Evolutionary conservation across 129 eudicot species (phyloP).

Genomic region (Rutidosis leptorrhynchoides): DNA sequence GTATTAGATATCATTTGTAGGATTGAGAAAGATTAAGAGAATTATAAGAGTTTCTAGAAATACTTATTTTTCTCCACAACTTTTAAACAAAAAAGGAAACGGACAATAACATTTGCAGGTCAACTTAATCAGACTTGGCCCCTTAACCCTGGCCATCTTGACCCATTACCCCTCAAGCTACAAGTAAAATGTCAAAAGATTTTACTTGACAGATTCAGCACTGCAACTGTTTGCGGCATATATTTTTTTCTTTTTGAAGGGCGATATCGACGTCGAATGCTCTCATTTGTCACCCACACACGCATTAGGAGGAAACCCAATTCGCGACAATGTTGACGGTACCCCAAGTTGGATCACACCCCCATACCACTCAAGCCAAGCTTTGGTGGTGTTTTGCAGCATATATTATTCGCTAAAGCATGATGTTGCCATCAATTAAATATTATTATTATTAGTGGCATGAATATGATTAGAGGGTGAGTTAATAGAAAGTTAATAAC

Average conservation of each 20-base stretch:
- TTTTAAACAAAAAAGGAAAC: neutral
- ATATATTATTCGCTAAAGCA: neutral
- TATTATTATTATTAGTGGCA: neutral
- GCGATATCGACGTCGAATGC: too few species aligned
- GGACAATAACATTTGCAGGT: neutral
- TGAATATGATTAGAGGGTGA: neutral
- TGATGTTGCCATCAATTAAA: slow-evolving; percentile 6
- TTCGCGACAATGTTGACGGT: too few species aligned
- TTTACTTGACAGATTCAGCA: neutral
- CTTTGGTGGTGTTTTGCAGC: neutral
- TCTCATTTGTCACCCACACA: too few species aligned
- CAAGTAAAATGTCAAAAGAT: neutral
- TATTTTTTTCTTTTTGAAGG: too few species aligned
- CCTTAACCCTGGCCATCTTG: neutral
- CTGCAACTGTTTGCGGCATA: too few species aligned
- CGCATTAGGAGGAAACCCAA: too few species aligned
- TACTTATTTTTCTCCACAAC: too few species aligned
- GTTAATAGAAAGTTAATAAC: slow-evolving; percentile 18
- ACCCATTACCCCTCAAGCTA: neutral
- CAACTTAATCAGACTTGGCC: neutral
- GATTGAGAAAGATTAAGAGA: too few species aligned
- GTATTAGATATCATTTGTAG: too few species aligned
- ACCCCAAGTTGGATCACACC: too few species aligned
- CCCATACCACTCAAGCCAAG: too few species aligned
- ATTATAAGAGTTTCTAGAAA: too few species aligned